Evolutionary conservation across 164 flowering plant species (phyloP).

Genomic region (Nelumbo lutea): DNA sequence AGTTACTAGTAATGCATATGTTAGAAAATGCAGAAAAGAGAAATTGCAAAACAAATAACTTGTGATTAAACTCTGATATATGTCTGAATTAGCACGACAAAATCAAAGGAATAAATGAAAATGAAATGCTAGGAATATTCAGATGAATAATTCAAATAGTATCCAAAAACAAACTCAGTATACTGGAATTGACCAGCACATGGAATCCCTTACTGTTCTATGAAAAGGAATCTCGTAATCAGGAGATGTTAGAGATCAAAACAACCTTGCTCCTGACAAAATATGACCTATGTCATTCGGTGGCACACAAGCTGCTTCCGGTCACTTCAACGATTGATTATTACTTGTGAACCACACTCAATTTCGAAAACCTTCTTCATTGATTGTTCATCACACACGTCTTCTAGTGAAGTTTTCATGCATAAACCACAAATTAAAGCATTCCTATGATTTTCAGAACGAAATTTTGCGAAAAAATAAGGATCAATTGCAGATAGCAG

Average conservation of each 20-base stretch:
- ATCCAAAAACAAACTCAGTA: background rate
- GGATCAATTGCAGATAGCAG: background rate
- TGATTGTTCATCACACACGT: background rate
- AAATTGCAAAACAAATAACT: too few species aligned
- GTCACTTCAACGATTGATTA: too few species aligned
- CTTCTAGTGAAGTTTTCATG: background rate
- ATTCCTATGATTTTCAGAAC: background rate
- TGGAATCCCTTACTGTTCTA: background rate
- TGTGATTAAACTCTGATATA: too few species aligned
- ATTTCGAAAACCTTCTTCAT: background rate
- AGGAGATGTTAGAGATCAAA: background rate
- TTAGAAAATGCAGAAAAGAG: too few species aligned
- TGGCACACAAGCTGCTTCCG: background rate
- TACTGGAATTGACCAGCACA: background rate
- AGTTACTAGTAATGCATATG: too few species aligned
- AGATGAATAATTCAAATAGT: background rate
- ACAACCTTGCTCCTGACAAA: background rate
- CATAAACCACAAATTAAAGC: background rate
- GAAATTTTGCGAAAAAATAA: background rate
- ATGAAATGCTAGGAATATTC: too few species aligned
- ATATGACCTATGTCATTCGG: background rate
- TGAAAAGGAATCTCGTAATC: background rate
- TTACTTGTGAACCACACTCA: background rate
- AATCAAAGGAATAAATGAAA: too few species aligned
- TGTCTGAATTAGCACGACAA: too few species aligned